Evolutionary conservation across 1,284 basidiomycete species (phyloP).

Genomic region (Malassezia furfur): DNA sequence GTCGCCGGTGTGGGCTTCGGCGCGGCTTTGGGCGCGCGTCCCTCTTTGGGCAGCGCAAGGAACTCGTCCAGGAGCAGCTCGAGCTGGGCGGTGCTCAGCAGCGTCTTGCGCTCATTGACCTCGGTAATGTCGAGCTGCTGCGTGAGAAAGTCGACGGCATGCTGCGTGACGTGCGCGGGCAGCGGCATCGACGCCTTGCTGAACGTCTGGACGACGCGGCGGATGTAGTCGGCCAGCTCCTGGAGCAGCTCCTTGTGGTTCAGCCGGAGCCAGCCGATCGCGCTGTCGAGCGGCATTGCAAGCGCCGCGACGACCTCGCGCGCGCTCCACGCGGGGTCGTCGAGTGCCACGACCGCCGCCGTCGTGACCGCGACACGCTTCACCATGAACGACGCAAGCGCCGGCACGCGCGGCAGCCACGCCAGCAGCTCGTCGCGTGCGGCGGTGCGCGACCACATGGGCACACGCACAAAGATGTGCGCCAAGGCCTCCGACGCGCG

Average conservation of each 20-base stretch:
- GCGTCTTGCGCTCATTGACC: conserved; percentile 24
- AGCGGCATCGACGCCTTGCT: conserved; percentile 21
- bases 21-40: conserved; percentile 16
- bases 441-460: conserved; percentile 33
- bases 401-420: conserved; percentile 43
- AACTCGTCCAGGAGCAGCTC: conserved; percentile 26
- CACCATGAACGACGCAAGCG: conserved; percentile 41
- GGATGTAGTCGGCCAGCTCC: conserved; percentile 36
- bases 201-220: conserved; percentile 33
- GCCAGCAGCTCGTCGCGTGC: conserved; percentile 34
- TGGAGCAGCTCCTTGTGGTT: conserved; percentile 44
- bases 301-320: conserved; percentile 21
- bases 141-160: conserved; percentile 35
- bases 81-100: conserved; percentile 33
- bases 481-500: conserved; percentile 36
- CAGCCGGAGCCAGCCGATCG: conserved; percentile 42
- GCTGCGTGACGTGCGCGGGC: conserved; percentile 23
- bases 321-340: background rate
- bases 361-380: conserved; percentile 25
- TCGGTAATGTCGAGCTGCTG: conserved; percentile 34
- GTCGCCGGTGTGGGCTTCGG: background rate
- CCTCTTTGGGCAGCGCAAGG: conserved; percentile 17
- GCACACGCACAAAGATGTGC: conserved; percentile 37
- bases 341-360: conserved; percentile 4
- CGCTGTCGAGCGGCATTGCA: conserved; percentile 31